Base-by-base conservation (phyloP, 2,329 filamentous ascomycete genomes). In the Verruconis gallopava region DNA sequence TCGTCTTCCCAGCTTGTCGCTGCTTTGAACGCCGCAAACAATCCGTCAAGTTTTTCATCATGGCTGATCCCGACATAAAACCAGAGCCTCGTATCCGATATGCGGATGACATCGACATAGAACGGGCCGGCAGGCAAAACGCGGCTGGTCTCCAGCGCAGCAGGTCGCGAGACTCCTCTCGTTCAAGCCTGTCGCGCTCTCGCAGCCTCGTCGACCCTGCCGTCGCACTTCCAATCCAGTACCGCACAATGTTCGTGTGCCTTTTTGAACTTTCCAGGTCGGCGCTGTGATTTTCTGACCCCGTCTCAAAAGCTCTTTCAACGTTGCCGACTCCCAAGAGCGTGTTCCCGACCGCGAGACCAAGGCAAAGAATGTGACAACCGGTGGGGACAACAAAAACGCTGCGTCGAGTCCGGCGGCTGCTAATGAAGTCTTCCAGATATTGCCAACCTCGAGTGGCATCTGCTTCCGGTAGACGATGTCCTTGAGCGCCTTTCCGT, bases 361-460 rank as follows among this genome's bases (percentile, higher is more conserved):
- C 50, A 59, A 50, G 44, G 41, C 52, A 54, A 28, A 48, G 51
- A 15, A 52, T 50, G 42, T 53, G 55, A 20, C 38, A 19, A 34
- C 28, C 19, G 15, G 5, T 18, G n/a, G n/a, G n/a, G n/a, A n/a
- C n/a, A n/a, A n/a, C n/a, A n/a, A n/a, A n/a, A 21, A 21, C 4
- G 12, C 9, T 39, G 28, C 22, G 37, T 44, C 14, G 41, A 44
- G 35, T 12, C n/a, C n/a, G n/a, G n/a, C n/a, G n/a, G n/a, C n/a
- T n/a, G n/a, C n/a, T n/a, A n/a, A n/a, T n/a, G n/a, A n/a, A n/a
- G 5, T 20, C 25, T 21, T 13, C 11, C 17, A 41, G 33, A 58
- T 54, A 58, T 40, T 50, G 72, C 69, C 39, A 67, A 70, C 44
- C 65, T 84, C 38, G 75, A 83, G 51, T 82, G 80, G 77, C 81